phyloP scores from a whole-genome alignment of 2,329 filamentous ascomycete species.

The Trichoderma endophyticum region DNA sequence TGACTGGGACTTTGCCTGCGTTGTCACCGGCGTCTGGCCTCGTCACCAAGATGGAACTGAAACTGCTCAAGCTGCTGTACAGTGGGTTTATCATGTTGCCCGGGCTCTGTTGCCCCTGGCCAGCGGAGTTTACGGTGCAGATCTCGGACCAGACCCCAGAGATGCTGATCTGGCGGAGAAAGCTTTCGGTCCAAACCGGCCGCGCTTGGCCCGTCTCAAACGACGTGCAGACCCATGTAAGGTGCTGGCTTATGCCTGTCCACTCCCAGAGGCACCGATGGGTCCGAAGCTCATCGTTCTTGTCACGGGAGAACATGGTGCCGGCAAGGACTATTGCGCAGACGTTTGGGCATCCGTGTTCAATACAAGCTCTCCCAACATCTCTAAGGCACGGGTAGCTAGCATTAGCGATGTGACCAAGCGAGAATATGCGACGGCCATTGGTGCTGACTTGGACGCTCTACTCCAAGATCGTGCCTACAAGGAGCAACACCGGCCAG shows the following conservation, averaged over 20 bases:
- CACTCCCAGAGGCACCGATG: conserved; percentile 40
- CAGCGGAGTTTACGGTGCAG: conserved; percentile 54
- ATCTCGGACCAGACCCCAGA: conserved; percentile 61
- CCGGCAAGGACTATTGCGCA: conserved; percentile 61
- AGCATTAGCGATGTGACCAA: conserved; percentile 61
- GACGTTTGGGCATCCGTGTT: conserved; percentile 48
- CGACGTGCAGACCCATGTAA: conserved; percentile 44
- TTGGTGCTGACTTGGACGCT: conserved; percentile 44
- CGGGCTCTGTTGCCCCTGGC: conserved; percentile 47
- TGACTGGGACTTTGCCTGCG: conserved; percentile 62
- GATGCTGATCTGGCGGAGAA: conserved; percentile 48
- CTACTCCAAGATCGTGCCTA: conserved; percentile 54
- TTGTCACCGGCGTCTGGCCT: conserved; percentile 60
- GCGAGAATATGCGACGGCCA: conserved; percentile 50
- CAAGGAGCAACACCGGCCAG: conserved; percentile 57
- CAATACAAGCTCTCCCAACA: conserved; percentile 23
- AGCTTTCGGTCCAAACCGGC: conserved; percentile 56
- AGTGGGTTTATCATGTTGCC: conserved; percentile 57
- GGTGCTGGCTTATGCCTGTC: conserved; percentile 55
- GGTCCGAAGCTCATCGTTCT: conserved; percentile 52
- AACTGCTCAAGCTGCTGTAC: conserved; percentile 35
- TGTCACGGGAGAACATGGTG: conserved; percentile 52
- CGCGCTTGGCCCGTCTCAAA: conserved; percentile 52
- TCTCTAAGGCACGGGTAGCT: conserved; percentile 38
- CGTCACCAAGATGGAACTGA: conserved; percentile 49